Evolutionary conservation across 2,329 filamentous ascomycete genomes (phyloP).

Genomic region (Sporothrix euskadiensis): DNA sequence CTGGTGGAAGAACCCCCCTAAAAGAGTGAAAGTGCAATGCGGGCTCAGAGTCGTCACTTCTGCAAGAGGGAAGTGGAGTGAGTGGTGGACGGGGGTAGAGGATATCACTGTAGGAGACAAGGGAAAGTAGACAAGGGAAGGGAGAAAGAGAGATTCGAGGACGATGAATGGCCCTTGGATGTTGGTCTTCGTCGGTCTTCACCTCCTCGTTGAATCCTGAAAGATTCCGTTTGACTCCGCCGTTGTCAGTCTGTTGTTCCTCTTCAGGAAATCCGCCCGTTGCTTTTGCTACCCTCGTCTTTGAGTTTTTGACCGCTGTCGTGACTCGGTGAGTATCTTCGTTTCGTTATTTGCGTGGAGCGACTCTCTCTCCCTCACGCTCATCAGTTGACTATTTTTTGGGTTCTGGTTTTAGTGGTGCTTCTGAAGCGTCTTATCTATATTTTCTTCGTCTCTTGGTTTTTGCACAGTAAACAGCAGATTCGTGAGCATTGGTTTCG

Average conservation of each 20-base stretch:
- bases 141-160: background rate
- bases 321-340: background rate
- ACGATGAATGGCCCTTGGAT: conserved; percentile 16
- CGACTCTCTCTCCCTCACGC: conserved; percentile 5
- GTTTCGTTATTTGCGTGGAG: background rate
- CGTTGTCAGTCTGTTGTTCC: background rate
- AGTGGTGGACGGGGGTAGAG: background rate
- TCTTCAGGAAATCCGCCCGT: background rate
- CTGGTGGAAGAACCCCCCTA: conserved; percentile 3
- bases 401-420: too few relatives aligned
- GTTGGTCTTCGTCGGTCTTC: background rate
- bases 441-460: background rate
- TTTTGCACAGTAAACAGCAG: background rate
- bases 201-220: conserved; percentile 1
- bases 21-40: conserved; percentile 17
- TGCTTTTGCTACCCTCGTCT: background rate
- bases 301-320: background rate
- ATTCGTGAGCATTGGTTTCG: background rate
- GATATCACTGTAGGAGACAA: conserved; percentile 16
- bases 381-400: background rate
- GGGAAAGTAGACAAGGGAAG: conserved; percentile 7
- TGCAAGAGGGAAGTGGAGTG: conserved; percentile 23
- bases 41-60: conserved; percentile 19
- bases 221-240: background rate
- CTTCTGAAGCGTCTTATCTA: background rate